phyloP scores from a whole-genome alignment of 306 rosid species.

The Prunus davidiana region DNA sequence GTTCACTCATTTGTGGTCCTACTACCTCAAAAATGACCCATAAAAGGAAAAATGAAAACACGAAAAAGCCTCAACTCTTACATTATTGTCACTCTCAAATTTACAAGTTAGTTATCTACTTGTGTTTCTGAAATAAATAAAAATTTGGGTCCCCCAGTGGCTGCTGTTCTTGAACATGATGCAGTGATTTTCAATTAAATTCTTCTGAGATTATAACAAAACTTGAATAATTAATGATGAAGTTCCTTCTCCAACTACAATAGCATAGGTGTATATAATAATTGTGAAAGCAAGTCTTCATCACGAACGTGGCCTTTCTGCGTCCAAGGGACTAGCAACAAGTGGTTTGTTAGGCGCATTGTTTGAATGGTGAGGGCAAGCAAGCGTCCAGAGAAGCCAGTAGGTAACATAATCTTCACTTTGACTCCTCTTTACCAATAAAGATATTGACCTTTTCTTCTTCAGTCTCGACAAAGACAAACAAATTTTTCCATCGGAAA shows the following conservation, averaged over 20 bases:
- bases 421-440: conserved; percentile 23
- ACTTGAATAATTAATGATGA: neutral
- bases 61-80: no score
- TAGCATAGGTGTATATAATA: neutral
- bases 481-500: neutral
- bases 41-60: neutral
- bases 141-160: neutral
- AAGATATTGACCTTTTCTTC: conserved; percentile 24
- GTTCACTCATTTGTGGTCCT: neutral
- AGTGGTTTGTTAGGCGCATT: conserved; percentile 33
- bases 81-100: neutral
- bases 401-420: conserved; percentile 7
- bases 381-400: neutral
- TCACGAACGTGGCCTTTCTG: conserved; percentile 35
- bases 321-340: conserved; percentile 27
- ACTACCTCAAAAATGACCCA: neutral
- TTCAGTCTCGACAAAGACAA: conserved; percentile 11
- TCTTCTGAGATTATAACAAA: neutral
- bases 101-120: neutral
- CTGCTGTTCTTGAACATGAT: neutral
- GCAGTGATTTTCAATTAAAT: neutral
- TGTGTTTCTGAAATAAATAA: neutral
- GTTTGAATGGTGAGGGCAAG: neutral
- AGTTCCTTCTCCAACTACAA: neutral
- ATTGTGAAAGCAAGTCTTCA: neutral